These are phyloP conservation scores for Ceratobasidium sp. DNA, from an alignment of 1,284 basidiomycete species.

Conservation along the genomic window DNA sequence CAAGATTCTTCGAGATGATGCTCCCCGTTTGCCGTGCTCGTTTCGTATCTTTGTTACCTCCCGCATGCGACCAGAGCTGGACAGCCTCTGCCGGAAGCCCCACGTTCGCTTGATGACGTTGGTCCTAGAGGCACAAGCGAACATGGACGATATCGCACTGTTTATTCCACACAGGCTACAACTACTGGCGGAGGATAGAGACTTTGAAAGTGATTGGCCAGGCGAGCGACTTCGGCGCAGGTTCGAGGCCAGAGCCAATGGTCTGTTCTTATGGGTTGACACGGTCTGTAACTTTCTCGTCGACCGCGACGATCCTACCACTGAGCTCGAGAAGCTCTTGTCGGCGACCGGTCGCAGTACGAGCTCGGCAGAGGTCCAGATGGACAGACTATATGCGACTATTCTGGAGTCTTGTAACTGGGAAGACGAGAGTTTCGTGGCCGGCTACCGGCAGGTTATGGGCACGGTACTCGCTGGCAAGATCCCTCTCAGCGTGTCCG, in stretches of 20 bases:
- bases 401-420: slow-evolving; percentile 52
- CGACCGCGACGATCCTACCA: slow-evolving; percentile 44
- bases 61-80: slow-evolving; percentile 8
- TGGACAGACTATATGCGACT: slow-evolving; percentile 51
- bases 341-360: not conserved
- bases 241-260: slow-evolving; percentile 22
- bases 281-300: slow-evolving; percentile 50
- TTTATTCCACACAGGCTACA: not conserved
- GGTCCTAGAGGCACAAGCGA: not conserved
- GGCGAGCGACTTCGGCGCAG: not conserved
- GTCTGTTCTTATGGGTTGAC: slow-evolving; percentile 53
- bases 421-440: slow-evolving; percentile 51
- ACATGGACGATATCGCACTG: slow-evolving; percentile 16
- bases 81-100: not conserved
- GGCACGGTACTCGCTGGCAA: slow-evolving; percentile 50
- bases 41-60: slow-evolving; percentile 30
- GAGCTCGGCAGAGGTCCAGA: slow-evolving; percentile 48
- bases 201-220: slow-evolving; percentile 4
- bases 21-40: not conserved
- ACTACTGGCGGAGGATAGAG: not conserved
- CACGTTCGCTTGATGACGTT: slow-evolving; percentile 7
- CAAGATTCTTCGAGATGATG: not conserved
- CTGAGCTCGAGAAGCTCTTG: slow-evolving; percentile 47
- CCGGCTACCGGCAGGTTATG: slow-evolving; percentile 51
- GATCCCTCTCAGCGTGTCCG: not conserved